Evolutionary conservation across 805 yeast species (phyloP), one percentile per base, ranked within the genome.

Genomic region (Metschnikowia koreensis): DNA sequence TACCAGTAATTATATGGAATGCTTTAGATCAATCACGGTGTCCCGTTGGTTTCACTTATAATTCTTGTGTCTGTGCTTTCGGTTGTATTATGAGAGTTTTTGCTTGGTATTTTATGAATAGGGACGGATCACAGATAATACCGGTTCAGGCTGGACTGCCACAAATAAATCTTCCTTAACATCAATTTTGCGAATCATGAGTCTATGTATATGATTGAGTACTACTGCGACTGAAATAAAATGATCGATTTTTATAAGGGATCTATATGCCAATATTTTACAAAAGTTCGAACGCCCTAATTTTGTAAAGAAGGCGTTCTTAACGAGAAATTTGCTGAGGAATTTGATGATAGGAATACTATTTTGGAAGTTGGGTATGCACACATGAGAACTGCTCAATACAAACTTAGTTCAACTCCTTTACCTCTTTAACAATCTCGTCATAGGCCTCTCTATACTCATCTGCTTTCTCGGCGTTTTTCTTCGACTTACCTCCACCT

Each of bases 391-490:
- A 17, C n/a, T 41, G n/a, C 15, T 37, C 26, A 8, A 38, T 27
- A 38, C 10, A 31, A 29, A 46, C 46, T 44, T 46, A 59, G 41
- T 55, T 57, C 59, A 59, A 51, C 22, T 76, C 62, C 57, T 79
- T 78, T 59, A 93, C 89, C 76, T 93, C 97, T 81, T 88, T 92
- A 61, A 90, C 96, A 56, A 93, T 83, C 73, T 93, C 99, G 70
- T 94, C 97, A 67, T 81, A 94, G 54, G 84, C 71, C 73, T 92
- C 97, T 73, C 89, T 87, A 81, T 94, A 94, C 66, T 93, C 97
- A 59, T 83, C 81, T 57, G 82, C 89, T 64, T 75, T 75, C 60
- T 74, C 77, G 58, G 90, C 82, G 62, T 83, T 86, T 71, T 86
- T 87, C 77, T 84, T 87, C 66, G 88, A 81, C 71, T 83, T 82